Evolutionary conservation across 2,329 filamentous ascomycete genomes (phyloP).

Genomic region (Colletotrichum lindemuthianum): DNA sequence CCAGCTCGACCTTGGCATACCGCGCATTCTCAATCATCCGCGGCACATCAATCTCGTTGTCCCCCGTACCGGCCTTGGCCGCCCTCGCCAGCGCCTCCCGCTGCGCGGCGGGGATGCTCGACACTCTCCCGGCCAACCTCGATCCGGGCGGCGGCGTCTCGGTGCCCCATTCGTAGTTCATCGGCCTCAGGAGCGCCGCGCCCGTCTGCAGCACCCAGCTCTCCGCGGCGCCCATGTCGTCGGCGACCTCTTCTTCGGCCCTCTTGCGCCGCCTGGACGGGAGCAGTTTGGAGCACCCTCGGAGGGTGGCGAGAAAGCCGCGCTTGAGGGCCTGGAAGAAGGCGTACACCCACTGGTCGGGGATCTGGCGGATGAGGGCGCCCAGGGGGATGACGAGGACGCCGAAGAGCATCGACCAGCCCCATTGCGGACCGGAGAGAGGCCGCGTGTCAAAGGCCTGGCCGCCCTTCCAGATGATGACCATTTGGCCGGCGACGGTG

Average conservation of each 20-base stretch:
- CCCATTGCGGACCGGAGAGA: constrained; percentile 75
- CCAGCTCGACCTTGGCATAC: constrained; percentile 23
- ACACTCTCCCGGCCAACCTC: constrained; percentile 32
- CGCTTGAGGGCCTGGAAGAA: constrained; percentile 41
- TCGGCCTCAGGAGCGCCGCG: constrained; percentile 37
- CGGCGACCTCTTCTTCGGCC: constrained; percentile 26
- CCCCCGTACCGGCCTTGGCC: constrained; percentile 17
- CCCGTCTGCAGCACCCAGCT: constrained; percentile 40
- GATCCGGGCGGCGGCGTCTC: constrained; percentile 26
- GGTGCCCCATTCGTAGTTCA: constrained; percentile 40
- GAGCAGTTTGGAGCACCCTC: constrained; percentile 33
- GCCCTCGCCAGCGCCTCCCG: constrained; percentile 36
- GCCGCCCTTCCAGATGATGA: constrained; percentile 78
- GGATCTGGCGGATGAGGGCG: constrained; percentile 53
- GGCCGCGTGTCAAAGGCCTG: constrained; percentile 71
- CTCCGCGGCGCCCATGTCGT: constrained; percentile 33
- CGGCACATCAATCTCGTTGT: constrained; percentile 35
- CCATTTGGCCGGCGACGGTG: constrained; percentile 75
- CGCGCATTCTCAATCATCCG: constrained; percentile 30
- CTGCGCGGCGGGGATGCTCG: constrained; percentile 39
- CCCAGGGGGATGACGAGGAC: constrained; percentile 72
- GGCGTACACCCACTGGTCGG: constrained; percentile 52
- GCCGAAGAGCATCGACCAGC: constrained; percentile 74
- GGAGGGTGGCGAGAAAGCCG: constrained; percentile 42
- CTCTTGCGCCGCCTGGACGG: constrained; percentile 35